Base-by-base conservation (phyloP, 306 rosid species). In the Citrullus amarus region DNA sequence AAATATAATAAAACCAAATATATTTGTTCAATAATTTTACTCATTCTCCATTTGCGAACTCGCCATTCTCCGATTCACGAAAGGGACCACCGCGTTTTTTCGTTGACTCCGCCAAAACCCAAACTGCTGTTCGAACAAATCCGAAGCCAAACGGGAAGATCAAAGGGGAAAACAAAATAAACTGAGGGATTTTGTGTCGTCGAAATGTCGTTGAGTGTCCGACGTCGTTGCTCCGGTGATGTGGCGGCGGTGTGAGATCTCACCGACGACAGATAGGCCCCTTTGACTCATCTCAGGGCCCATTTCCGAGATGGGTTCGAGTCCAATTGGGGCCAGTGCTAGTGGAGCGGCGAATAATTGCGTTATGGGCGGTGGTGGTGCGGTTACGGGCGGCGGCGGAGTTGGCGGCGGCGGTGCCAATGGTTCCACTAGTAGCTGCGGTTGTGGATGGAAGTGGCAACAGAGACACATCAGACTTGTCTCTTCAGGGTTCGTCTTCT, bases 401-500 rank as follows among this genome's bases (percentile, higher is more conserved):
- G 76, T 75, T n/a, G 80, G 71, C 8, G 81, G 91, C 79, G 86
- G 74, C 67, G 85, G 79, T 81, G 78, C 18, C 62, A 86, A 53
- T 36, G 81, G 79, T 39, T 48, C 82, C 9, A 75, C 28, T 34
- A 82, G 88, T 13, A 82, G 87, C 77, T 88, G 91, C 62, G 88
- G 81, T 86, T 88, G 96, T 75, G 87, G 87, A 70, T 87, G 93
- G 93, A 83, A 82, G 73, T 81, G 88, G 84, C 89, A 79, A 11
- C 88, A 91, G 18, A 78, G 84, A 56, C 85, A 81, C 5, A 87
- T 85, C 76, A 87, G 92, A 9, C 50, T 87, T 22, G 80, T 88
- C 17, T 91, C 97, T 2, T 90, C 99, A 32, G 98, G 93, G 59
- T 90, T 85, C 4, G 82, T 88, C 9, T 96, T 92, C 84, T 89